Percentiles rank a stretch among this genome's conserved stretches.
Evolutionary conservation across 768 basidiomycete species (phyloP).

Genomic region (Tylopilus cervinicoccineus): DNA sequence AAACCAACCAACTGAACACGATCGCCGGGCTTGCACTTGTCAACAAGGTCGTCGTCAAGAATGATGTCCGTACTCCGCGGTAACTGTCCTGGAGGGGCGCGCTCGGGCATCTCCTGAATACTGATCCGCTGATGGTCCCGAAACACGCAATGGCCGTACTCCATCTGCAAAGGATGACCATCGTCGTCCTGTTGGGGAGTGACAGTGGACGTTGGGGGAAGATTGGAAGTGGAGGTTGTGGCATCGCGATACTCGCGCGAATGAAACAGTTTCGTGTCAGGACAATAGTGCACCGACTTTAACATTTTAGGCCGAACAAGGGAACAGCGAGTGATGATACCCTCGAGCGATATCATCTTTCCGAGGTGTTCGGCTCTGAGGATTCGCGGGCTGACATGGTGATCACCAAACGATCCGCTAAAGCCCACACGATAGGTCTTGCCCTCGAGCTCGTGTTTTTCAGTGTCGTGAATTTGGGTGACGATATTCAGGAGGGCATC

Average conservation of each 20-base stretch:
- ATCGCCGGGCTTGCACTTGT: constrained; percentile 97
- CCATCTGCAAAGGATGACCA: constrained; percentile 80
- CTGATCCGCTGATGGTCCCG: constrained; percentile 95
- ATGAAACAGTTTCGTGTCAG: constrained; percentile 81
- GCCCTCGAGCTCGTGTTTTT: constrained; percentile 77
- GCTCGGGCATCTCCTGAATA: constrained; percentile 99
- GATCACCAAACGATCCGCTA: constrained; percentile 95
- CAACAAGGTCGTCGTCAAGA: constrained; percentile 93
- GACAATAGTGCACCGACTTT: constrained; percentile 93
- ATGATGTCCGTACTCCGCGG: constrained; percentile 96
- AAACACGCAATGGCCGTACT: constrained; percentile 90
- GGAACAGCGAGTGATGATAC: constrained; percentile 97
- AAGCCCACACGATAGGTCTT: constrained; percentile 87
- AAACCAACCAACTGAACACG: constrained; percentile 95
- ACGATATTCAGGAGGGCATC: constrained; percentile 74
- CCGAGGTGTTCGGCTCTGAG: constrained; percentile 85
- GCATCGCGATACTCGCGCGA: constrained; percentile 90
- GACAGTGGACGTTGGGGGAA: constrained; percentile 80
- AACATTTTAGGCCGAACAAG: constrained; percentile 99
- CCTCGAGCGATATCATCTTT: constrained; percentile 96
- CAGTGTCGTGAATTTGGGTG: constrained; percentile 65
- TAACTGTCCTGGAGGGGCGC: constrained; percentile 94
- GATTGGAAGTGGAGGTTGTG: constrained; percentile 79
- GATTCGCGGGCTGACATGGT: constrained; percentile 94
- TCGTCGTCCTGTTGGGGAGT: constrained; percentile 92